Conservation (phyloP, 352 stramenopile genomes). For the Globisporangium orthogonon region DNA sequence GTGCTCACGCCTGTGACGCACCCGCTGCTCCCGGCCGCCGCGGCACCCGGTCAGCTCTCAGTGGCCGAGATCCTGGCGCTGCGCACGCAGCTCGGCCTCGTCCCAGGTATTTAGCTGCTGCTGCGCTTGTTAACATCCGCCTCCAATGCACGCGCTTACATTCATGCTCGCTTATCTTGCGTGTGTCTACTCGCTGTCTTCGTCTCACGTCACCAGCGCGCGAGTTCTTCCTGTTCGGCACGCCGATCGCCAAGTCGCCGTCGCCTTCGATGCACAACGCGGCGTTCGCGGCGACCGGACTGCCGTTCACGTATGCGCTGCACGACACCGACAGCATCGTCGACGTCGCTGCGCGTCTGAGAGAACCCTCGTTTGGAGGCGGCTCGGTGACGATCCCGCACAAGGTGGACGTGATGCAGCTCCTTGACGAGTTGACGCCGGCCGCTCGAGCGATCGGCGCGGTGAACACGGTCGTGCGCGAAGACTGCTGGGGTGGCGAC, state of each 20-base stretch:
- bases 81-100: constrained; percentile 73
- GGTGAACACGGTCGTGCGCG: constrained; percentile 95
- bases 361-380: constrained; percentile 83
- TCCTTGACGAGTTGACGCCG: constrained; percentile 91
- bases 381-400: constrained; percentile 97
- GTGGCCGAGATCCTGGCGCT: constrained; percentile 91
- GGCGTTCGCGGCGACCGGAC: constrained; percentile 80
- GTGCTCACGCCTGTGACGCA: constrained; percentile 96
- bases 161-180: constrained; percentile 9
- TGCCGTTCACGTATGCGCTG: constrained; percentile 91
- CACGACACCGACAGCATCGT: constrained; percentile 53
- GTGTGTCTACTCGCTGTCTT: constrained; percentile 10
- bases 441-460: constrained; percentile 95
- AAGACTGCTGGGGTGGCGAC: constrained; percentile 35
- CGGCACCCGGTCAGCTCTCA: constrained; percentile 95
- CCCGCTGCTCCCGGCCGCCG: constrained; percentile 87
- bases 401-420: constrained; percentile 93
- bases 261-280: constrained; percentile 97
- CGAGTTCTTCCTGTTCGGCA: constrained; percentile 94
- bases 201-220: constrained; percentile 24
- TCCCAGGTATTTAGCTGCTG: constrained; percentile 67
- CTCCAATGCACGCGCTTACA: constrained; percentile 5
- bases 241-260: constrained; percentile 94
- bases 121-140: constrained; percentile 7
- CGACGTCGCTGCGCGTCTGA: constrained; percentile 43